Evolutionary conservation across 352 stramenopile species (phyloP), one percentile per base, ranked within the genome.

Genomic region (Thraustochytrium striatum): DNA sequence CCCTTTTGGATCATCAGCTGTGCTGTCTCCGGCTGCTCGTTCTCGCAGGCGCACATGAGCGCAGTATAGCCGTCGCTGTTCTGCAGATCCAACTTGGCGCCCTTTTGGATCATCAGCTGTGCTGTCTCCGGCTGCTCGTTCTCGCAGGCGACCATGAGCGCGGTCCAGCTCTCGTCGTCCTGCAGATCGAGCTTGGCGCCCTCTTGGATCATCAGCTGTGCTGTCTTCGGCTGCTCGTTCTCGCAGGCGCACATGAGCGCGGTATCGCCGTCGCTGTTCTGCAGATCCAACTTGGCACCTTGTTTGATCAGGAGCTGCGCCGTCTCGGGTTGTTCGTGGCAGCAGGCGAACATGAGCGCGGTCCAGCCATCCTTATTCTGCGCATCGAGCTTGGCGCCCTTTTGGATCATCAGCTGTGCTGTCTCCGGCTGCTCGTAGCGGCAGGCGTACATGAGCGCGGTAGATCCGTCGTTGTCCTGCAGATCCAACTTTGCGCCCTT

Each of bases 61-160:
- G 65, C 65, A 7, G 65, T 75, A 21, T 16, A 35, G n/a, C 65
- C 52, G 65, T 58, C 65, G 5, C 36, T 33, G 13, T 75, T 61
- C 25, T 75, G 43, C 35, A 52, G 8, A 32, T 75, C 32, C 16
- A 72, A 13, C 32, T 75, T 58, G n/a, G 65, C 65, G 30, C 65
- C 65, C 19, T 25, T 16, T 25, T 75, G 21, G 3, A 75, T 9
- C 3, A 75, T 39, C 43, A 30, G 32, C 30, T 62, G n/a, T 3
- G 65, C 65, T 16, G 36, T 68, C 65, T 43, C 44, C 7, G 65
- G 65, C 65, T 58, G 44, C 21, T 13, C 39, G 47, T 75, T 55
- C 25, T 19, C n/a, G 65, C 65, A 75, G 9, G 65, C 65, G 32
- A 70, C 13, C 65, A 75, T 75, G 65, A 75, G 65, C 16, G 65